Evolutionary conservation across 2,329 filamentous ascomycete species (phyloP).

Genomic region (Dactylonectria macrodidyma): DNA sequence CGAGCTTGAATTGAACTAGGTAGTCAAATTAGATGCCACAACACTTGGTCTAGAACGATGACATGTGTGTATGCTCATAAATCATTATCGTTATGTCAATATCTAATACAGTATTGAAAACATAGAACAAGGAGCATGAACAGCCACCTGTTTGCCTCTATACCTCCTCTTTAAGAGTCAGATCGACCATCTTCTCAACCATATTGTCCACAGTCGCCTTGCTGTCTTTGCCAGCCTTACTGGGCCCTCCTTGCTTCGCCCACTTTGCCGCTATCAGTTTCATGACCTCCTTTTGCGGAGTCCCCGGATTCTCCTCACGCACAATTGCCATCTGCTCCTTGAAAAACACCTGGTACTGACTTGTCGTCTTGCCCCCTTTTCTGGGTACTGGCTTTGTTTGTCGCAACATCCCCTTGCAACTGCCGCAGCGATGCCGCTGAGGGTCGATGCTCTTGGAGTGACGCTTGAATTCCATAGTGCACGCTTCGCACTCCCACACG

Average conservation of each 20-base stretch:
- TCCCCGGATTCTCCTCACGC: conserved; percentile 68
- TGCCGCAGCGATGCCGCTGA: conserved; percentile 79
- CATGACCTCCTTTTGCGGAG: conserved; percentile 79
- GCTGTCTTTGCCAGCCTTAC: conserved; percentile 34
- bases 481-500: conserved; percentile 83
- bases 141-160: conserved; percentile 9
- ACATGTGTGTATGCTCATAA: neutral
- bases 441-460: conserved; percentile 91
- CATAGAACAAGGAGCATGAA: neutral
- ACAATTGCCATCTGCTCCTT: conserved; percentile 78
- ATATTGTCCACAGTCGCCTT: conserved; percentile 40
- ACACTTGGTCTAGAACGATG: neutral
- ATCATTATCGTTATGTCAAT: neutral
- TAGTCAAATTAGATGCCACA: neutral
- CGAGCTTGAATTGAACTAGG: neutral
- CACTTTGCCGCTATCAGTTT: conserved; percentile 75
- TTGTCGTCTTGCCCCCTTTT: conserved; percentile 46
- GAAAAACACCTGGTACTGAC: conserved; percentile 68
- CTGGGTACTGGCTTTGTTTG: conserved; percentile 85
- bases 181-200: conserved; percentile 44
- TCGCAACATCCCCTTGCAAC: conserved; percentile 78
- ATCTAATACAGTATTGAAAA: neutral
- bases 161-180: conserved; percentile 44
- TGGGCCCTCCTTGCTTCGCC: conserved; percentile 63
- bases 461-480: conserved; percentile 81